Evolutionary conservation across 2,329 filamentous ascomycete species (phyloP).

Genomic region (Aspergillus fijiensis): DNA sequence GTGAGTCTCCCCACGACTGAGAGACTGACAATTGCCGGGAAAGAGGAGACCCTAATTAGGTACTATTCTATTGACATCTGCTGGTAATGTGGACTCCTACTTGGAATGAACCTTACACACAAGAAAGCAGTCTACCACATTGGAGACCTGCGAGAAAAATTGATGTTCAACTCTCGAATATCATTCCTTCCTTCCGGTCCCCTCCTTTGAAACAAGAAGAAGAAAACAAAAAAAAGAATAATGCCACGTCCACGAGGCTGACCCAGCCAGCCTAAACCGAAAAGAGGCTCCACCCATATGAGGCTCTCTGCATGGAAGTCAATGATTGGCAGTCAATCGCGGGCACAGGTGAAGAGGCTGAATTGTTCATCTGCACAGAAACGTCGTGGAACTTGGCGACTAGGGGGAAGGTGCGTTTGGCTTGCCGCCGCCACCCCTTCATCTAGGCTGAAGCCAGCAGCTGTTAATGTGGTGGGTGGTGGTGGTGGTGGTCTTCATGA

Average conservation of each 20-base stretch:
- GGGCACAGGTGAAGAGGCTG: constrained; percentile 22
- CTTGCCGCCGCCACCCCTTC: neutral
- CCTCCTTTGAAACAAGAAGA: neutral
- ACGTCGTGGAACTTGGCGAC: constrained; percentile 20
- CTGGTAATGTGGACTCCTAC: neutral
- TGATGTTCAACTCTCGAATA: neutral
- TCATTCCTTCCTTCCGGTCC: neutral
- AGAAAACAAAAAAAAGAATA: constrained; percentile 12
- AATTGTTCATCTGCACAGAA: constrained; percentile 25
- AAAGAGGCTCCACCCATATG: constrained; percentile 17
- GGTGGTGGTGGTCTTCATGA: neutral
- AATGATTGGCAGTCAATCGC: constrained; percentile 19
- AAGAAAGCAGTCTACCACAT: neutral
- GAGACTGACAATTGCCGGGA: neutral
- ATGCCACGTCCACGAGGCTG: constrained; percentile 22
- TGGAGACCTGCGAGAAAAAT: too few species aligned
- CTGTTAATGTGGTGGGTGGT: neutral
- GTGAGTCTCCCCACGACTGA: neutral
- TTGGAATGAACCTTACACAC: too few species aligned
- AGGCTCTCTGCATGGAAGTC: constrained; percentile 18
- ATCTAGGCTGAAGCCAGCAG: neutral
- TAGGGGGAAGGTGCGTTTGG: neutral
- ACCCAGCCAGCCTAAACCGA: constrained; percentile 18
- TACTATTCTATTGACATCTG: neutral
- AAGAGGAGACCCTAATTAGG: too few species aligned